Evolutionary conservation across 2,329 filamentous ascomycete genomes (phyloP), one percentile per base, ranked within the genome.

Genomic region (Aspergillus arachidicola): DNA sequence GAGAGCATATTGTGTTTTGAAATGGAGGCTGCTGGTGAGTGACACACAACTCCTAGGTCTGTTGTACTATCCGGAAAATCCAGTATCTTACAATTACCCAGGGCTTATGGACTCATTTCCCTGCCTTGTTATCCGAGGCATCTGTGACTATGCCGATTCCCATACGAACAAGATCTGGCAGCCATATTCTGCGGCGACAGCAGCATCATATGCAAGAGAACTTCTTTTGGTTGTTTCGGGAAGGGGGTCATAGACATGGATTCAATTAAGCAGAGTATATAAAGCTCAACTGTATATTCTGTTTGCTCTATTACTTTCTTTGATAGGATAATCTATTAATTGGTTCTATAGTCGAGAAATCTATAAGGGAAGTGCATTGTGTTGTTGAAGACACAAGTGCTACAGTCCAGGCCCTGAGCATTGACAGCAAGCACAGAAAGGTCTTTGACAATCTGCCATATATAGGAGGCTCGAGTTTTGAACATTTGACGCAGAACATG

Each of bases 111-210:
- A 46, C 10, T 6, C 26, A 3, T 59, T 64, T 6, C 61, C 59
- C 2, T 61, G 64, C 11, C 4, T 66, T 19, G 34, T 66, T 5
- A 64, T 66, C 10, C 59, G 59, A 19, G 62, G 62, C 3, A 61
- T 64, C 16, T 64, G 50, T 36, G 55, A 64, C n/a, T 64, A 64
- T 23, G 56, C 55, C 2, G 62, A 64, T 19, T 61, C 62, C 1
- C 59, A 64, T 26, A 64, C 56, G 26, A 58, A 61, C 12, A 57
- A 64, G 11, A 14, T 23, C 10, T 64, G 61, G 61, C 48, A 60
- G 16, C 26, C 21, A 30, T 64, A 64, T 19, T 41, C 59, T 2
- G 58, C 59, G 16, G 7, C 43, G 3, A n/a, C 50, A 4, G 62
- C 62, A 6, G 59, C 59, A 3, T 48, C 59, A 3, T 64, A 64